These are phyloP conservation scores for Aspergillus haitiensis DNA, from an alignment of 495 filamentous ascomycete genomes.

Conservation along the genomic window DNA sequence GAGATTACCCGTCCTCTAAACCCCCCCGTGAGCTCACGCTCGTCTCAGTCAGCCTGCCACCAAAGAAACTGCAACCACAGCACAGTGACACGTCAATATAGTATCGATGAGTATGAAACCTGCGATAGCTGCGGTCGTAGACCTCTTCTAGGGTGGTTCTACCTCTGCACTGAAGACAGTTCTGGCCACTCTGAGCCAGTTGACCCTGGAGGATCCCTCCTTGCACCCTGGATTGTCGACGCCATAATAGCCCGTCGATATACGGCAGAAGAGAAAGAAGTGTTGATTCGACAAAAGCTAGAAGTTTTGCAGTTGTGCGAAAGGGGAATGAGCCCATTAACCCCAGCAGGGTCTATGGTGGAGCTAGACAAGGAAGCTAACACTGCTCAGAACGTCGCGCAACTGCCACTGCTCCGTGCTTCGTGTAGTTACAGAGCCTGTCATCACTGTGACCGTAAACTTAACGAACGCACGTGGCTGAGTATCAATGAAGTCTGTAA, in stretches of 20 bases:
- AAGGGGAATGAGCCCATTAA: constrained; percentile 12
- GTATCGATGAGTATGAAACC: constrained; percentile 18
- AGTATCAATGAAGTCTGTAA: constrained; percentile 49
- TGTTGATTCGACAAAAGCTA: constrained; percentile 39
- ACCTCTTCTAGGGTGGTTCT: constrained; percentile 63
- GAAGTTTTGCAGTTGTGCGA: constrained; percentile 32
- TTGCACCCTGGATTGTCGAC: constrained; percentile 39
- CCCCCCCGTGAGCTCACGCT: constrained; percentile 3
- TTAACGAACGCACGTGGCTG: constrained; percentile 45
- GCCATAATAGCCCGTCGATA: constrained; percentile 54
- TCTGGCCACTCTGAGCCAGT: constrained; percentile 22
- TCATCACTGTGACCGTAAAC: constrained; percentile 47
- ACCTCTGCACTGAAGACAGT: constrained; percentile 61
- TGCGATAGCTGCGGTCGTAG: constrained; percentile 54
- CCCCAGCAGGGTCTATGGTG: constrained; percentile 3
- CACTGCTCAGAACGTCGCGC: background rate
- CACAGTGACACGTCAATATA: constrained; percentile 17
- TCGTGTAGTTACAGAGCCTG: constrained; percentile 56
- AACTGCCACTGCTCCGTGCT: constrained; percentile 36
- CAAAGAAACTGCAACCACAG: constrained; percentile 20
- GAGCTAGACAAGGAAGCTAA: constrained; percentile 12
- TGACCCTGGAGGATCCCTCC: constrained; percentile 34
- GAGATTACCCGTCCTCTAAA: background rate
- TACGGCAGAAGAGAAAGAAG: constrained; percentile 47
- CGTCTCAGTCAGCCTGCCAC: constrained; percentile 1